A percentile compares a stretch with the other conserved stretches of the same genome.
These are phyloP conservation scores for Gracilaria caudata DNA, from an alignment of 23 red algal species.

Conservation along the genomic window DNA sequence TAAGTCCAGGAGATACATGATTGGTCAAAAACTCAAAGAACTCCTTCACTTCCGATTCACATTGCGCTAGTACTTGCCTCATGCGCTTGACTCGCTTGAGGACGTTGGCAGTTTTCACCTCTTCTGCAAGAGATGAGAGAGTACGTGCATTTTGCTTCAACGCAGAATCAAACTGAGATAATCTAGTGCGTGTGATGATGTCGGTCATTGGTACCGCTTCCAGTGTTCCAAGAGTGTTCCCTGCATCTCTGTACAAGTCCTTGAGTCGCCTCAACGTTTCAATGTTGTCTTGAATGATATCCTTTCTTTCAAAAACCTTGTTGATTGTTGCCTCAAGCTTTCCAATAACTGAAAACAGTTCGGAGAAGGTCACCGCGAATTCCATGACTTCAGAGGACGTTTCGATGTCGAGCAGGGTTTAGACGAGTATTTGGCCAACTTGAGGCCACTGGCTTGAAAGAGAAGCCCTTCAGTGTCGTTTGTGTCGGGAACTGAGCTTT, in stretches of 20 bases:
- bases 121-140: background rate
- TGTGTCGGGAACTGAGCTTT: too few relatives aligned
- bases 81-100: background rate
- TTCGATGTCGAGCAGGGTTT: too few relatives aligned
- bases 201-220: background rate
- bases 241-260: background rate
- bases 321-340: background rate
- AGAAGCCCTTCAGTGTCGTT: too few relatives aligned
- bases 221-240: background rate
- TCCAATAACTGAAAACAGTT: background rate
- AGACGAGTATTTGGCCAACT: too few relatives aligned
- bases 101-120: background rate
- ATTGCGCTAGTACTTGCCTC: background rate
- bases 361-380: background rate
- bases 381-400: too few relatives aligned
- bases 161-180: background rate
- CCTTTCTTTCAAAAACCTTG: background rate
- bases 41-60: background rate
- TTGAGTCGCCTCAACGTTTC: background rate
- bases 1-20: background rate
- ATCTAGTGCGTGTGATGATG: background rate
- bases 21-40: background rate
- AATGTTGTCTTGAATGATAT: background rate
- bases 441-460: too few relatives aligned
- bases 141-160: background rate